Conservation (phyloP, 1,139 yeast genomes). For the Spencermartinsiella ligniputridi region DNA sequence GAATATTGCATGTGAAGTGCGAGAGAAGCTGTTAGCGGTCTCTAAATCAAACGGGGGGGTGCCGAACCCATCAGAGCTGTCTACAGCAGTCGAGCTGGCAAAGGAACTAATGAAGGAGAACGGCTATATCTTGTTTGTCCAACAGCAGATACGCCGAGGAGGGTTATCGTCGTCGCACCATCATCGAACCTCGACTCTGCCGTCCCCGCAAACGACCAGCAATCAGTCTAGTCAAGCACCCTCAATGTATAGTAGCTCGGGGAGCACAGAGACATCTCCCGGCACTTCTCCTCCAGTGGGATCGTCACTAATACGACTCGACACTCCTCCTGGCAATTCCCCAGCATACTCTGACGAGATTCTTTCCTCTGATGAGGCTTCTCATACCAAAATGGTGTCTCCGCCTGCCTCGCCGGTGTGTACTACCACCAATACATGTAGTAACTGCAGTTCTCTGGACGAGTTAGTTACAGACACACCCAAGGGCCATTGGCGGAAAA, state of each 20-base stretch:
- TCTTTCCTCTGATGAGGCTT: neutral
- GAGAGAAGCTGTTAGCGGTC: constrained; percentile 19
- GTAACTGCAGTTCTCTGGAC: neutral
- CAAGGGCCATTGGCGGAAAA: neutral
- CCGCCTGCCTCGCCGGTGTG: constrained; percentile 1
- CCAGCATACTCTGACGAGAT: too few relatives aligned
- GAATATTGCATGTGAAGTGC: constrained; percentile 30
- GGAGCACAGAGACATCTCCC: too few relatives aligned
- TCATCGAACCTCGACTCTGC: too few relatives aligned
- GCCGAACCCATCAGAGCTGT: constrained; percentile 25
- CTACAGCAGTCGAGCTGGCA: constrained; percentile 24
- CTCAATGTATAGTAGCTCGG: too few relatives aligned
- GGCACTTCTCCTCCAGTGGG: too few relatives aligned
- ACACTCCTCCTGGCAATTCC: too few relatives aligned
- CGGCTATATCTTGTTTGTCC: constrained; percentile 25
- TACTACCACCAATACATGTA: neutral
- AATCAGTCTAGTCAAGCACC: too few relatives aligned
- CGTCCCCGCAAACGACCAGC: too few relatives aligned
- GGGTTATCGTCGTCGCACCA: neutral
- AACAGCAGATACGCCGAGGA: constrained; percentile 10
- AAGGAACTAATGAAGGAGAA: constrained; percentile 33
- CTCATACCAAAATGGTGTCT: neutral
- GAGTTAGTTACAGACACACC: neutral
- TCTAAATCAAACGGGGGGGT: constrained; percentile 1
- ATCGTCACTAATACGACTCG: too few relatives aligned